Evolutionary conservation across 2,329 filamentous ascomycete genomes (phyloP), one percentile per base, ranked within the genome.

Genomic region (Aspergillus glaucus): DNA sequence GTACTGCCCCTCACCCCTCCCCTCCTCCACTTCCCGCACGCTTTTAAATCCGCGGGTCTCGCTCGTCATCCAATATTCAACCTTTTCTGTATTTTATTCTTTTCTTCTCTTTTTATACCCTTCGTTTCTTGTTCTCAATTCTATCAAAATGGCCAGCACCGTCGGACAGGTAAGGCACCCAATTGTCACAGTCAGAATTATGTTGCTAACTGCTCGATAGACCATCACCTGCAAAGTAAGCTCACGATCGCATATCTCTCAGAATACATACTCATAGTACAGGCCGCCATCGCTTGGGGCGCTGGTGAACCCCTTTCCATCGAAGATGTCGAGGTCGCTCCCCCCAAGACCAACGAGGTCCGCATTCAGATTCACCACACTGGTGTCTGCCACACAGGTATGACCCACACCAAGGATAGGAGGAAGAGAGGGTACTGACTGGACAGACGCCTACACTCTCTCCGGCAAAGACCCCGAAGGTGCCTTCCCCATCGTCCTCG

Each of bases 391-490:
- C 93, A 98, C 77, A 98, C 92, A 69, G 88, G 88, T 93, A 75
- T 61, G 70, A 65, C 44, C 49, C 14, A 15, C 8, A 3, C 5
- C 7, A 36, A n/a, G 32, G 12, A 15, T 6, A 17, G 8, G 19
- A 43, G 2, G 14, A 3, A 10, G 4, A 6, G n/a, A 8, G 9
- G 8, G 14, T 5, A 10, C 42, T 28, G 24, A 43, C 17, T 17
- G 37, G 22, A 21, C 44, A 86, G 89, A 95, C 79, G 89, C 93
- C 65, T 96, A 95, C 80, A 94, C 88, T 48, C 82, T 95, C 55
- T 94, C 88, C 47, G 93, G 93, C 57, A 97, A 96, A 77, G 93
- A 98, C 66, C 92, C 93, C 47, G 93, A 98, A 76, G 93, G 89
- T 65, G 89, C 86, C 53, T 94, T 95, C 78, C 89, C 89, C 61